Base-by-base conservation (phyloP, 257 asterid genomes). In the Craterostigma plantagineum region DNA sequence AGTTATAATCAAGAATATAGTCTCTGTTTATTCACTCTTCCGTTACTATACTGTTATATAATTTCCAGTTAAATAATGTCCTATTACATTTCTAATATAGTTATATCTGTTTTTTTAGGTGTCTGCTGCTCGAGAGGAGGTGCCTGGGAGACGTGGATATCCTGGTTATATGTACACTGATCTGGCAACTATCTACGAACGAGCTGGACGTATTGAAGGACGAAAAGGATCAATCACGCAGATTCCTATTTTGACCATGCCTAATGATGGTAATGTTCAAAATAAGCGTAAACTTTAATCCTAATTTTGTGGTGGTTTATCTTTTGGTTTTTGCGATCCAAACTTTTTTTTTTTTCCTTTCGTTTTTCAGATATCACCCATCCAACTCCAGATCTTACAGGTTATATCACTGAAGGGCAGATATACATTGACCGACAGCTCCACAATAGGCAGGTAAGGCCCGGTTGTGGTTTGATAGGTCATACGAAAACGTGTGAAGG, bases 331-430 rank as follows among this genome's bases (percentile, higher is more conserved):
- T 2, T 23, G 2, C 2, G 30, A 23, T 23, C 16, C 17, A 7
- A 34, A 53, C 42, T 14, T 44, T 13, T 40, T 61, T 39, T 8
- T 18, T 11, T 23, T 23, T 23, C 6, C 30, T 23, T 23, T 23
- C 6, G 2, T 23, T 23, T 23, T 23, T 23, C 91, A 90, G 99
- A 90, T 68, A 90, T 90, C 45, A 90, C 99, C 13, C 99, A 90
- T 73, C 99, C 99, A 46, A 90, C 99, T 48, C 99, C 99, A 43
- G 99, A 90, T 90, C 92, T 90, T 56, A 83, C 99, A 3, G 99
- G 99, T 50, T 90, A 90, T 57, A 90, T 90, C 63, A 90, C 99
- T 3, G 99, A 90, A 62, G 99, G 99, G 43, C 99, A 90, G 76
- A 80, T 90, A 62, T 90, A 90, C 46, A 79, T 90, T 40, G 99